Evolutionary conservation across 495 filamentous ascomycete genomes (phyloP).

Genomic region (Penicillium atrosanguineum): DNA sequence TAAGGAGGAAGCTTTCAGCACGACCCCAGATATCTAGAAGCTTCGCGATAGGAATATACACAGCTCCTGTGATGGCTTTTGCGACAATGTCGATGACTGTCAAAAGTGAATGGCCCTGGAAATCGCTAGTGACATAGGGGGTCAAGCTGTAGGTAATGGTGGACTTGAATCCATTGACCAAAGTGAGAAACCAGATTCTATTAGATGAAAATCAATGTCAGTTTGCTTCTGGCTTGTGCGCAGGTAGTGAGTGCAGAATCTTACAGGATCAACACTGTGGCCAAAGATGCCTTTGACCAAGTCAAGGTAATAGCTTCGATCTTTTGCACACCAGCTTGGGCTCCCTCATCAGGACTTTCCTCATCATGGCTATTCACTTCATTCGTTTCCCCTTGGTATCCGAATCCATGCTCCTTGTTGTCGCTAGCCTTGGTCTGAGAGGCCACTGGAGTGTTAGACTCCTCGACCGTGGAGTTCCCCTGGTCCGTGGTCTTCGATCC

Average conservation of each 20-base stretch:
- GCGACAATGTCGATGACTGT: constrained; percentile 53
- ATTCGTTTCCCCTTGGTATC: constrained; percentile 4
- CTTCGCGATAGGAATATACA: constrained; percentile 59
- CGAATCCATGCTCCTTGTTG: no score
- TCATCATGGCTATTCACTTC: neutral
- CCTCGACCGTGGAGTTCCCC: neutral
- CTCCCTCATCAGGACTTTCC: constrained; percentile 9
- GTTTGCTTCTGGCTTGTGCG: neutral
- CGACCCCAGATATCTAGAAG: constrained; percentile 64
- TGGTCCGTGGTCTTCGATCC: neutral
- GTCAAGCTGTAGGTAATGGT: constrained; percentile 21
- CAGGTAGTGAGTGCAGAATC: neutral
- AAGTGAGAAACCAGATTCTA: constrained; percentile 41
- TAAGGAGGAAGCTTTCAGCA: constrained; percentile 49
- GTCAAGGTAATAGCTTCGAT: constrained; percentile 21
- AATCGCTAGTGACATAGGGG: constrained; percentile 41
- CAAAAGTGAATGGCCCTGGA: constrained; percentile 53
- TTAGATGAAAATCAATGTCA: neutral
- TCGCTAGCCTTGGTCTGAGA: constrained; percentile 3
- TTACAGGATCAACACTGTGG: constrained; percentile 11
- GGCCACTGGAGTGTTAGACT: neutral
- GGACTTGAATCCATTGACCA: constrained; percentile 37
- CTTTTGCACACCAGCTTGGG: constrained; percentile 19
- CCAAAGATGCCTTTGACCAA: constrained; percentile 12
- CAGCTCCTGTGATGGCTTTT: constrained; percentile 29